These are phyloP conservation scores for Arachnopeziza araneosa DNA, from an alignment of 2,329 filamentous ascomycete species.

Conservation along the genomic window DNA sequence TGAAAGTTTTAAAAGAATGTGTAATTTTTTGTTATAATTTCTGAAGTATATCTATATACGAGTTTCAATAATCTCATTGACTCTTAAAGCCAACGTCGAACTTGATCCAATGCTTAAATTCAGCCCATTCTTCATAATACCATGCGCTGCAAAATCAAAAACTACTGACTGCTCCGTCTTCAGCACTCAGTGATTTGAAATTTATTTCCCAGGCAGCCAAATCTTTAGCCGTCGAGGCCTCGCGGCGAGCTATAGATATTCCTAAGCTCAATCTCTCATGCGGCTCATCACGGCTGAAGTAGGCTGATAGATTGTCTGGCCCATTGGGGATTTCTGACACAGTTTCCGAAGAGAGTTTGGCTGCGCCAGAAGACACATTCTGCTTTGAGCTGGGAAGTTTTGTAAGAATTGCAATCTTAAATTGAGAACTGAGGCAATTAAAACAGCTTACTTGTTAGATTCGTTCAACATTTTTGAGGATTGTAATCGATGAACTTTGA, in stretches of 20 bases:
- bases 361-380: not conserved
- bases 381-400: not conserved
- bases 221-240: not conserved
- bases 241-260: not conserved
- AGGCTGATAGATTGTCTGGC: not conserved
- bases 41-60: no score
- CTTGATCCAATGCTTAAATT: not conserved
- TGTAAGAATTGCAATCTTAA: not conserved
- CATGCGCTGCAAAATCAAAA: not conserved
- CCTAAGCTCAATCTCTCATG: not conserved
- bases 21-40: no score
- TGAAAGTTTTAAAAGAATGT: no score
- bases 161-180: not conserved
- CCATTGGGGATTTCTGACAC: not conserved
- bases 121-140: not conserved
- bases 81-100: no score
- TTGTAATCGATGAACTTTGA: not conserved
- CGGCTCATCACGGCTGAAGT: not conserved
- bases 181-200: not conserved
- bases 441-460: not conserved
- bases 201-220: not conserved
- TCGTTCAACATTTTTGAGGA: not conserved
- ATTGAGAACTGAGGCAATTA: not conserved
- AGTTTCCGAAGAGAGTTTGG: not conserved
- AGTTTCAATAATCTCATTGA: no score